Percentiles rank a stretch among this genome's conserved stretches.
phyloP scores from a whole-genome alignment of 495 filamentous ascomycete species.

The Tuber umbilicatum region DNA sequence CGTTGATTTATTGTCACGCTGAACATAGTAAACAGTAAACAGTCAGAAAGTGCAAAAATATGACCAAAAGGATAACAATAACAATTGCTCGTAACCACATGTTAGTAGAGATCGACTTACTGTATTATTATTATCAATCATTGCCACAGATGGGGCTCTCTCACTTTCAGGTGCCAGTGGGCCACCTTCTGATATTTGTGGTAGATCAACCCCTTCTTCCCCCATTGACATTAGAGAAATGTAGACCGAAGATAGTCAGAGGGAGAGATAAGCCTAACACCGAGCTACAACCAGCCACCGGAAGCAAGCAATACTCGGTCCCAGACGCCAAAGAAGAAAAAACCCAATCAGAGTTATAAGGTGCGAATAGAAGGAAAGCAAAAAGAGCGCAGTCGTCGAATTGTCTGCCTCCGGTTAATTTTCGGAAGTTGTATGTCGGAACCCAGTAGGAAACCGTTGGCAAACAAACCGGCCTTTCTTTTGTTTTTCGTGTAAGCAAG shows the following conservation, averaged over 20 bases:
- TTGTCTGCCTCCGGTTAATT: background rate
- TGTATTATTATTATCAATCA: background rate
- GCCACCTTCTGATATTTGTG: background rate
- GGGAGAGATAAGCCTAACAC: background rate
- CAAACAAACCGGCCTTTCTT: background rate
- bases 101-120: background rate
- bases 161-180: background rate
- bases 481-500: background rate
- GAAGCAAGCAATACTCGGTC: background rate
- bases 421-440: background rate
- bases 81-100: background rate
- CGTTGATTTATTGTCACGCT: background rate
- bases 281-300: background rate
- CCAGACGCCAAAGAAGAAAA: background rate
- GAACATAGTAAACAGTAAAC: background rate
- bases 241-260: background rate
- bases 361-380: background rate
- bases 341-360: background rate
- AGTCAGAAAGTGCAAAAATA: background rate
- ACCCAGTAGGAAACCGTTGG: background rate
- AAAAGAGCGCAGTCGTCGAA: conserved; percentile 1
- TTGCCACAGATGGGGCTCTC: background rate
- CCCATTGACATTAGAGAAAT: background rate
- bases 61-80: background rate
- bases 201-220: background rate